A percentile compares a stretch with the other conserved stretches of the same genome.
These are phyloP conservation scores for Aspergillus nanangensis DNA, from an alignment of 495 filamentous ascomycete genomes.

Conservation along the genomic window DNA sequence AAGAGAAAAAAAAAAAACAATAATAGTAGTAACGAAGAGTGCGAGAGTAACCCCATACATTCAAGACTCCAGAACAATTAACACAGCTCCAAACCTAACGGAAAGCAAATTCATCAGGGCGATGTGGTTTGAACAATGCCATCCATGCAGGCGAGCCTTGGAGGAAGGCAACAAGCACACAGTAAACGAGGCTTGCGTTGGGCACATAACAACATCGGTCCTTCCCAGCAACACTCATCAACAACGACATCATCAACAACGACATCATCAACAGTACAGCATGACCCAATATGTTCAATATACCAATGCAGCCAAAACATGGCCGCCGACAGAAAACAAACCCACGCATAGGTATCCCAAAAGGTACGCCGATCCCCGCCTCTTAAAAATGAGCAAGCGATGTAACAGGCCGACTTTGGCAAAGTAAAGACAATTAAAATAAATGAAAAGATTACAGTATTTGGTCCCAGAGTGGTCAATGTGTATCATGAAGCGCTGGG, in stretches of 20 bases:
- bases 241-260: conserved; percentile 6
- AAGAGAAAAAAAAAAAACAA: conserved; percentile 33
- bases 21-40: conserved; percentile 9
- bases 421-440: conserved; percentile 8
- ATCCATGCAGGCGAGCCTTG: too few relatives aligned
- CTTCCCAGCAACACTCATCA: conserved; percentile 9
- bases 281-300: conserved; percentile 19
- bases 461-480: too few relatives aligned
- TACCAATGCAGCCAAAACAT: conserved; percentile 20
- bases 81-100: too few relatives aligned
- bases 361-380: conserved; percentile 31
- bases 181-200: too few relatives aligned
- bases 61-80: too few relatives aligned
- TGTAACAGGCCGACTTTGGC: conserved; percentile 15
- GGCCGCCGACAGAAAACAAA: conserved; percentile 8
- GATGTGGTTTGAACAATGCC: too few relatives aligned
- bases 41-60: not conserved
- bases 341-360: conserved; percentile 27
- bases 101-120: too few relatives aligned
- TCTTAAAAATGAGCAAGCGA: conserved; percentile 21
- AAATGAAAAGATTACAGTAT: conserved; percentile 10
- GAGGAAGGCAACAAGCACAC: too few relatives aligned
- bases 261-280: conserved; percentile 15
- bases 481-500: conserved; percentile 29
- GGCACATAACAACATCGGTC: not conserved